Evolutionary conservation across 2,329 filamentous ascomycete species (phyloP), one percentile per base, ranked within the genome.

Genomic region (Chlorencoelia australis): DNA sequence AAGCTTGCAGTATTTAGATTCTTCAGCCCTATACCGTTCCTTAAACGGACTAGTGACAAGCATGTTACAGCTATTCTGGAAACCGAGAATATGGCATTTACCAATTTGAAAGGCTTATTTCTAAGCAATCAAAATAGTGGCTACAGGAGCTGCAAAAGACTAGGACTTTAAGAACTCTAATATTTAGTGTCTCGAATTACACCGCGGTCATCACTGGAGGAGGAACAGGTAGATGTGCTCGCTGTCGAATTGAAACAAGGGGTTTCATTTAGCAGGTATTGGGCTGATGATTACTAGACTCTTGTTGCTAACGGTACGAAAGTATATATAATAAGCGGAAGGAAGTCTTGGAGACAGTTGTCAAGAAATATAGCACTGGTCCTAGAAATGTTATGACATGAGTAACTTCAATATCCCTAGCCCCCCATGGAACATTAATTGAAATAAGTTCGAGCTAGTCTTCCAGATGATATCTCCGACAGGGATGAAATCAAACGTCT

Each of bases 391-490:
- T 47, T 7, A 40, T 49, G 26, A 37, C 60, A 7, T 62, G 49
- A 33, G 52, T 46, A 34, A 18, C 27, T 21, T 13, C 5, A 22
- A 21, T 11, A 4, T 10, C 27, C 17, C n/a, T n/a, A 19, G 15
- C 8, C 10, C 8, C 4, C 37, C 25, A 30, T 25, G 11, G 25
- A 14, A 5, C 9, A 18, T 17, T 9, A 25, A 19, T 34, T 21
- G 31, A 14, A 5, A 30, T 10, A 32, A 10, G 4, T n/a, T n/a
- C n/a, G n/a, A n/a, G n/a, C 15, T n/a, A 47, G 42, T n/a, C 57
- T 68, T 5, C 61, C 67, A 0, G 70, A 66, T 39, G 74, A 79
- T 51, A 66, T 79, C 0, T 73, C 69, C 5, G 66, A 67, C 35
- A 79, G 79, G 52, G 61, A 65, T 2, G 69, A 74, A 63, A 9